These are phyloP conservation scores for Cochlearia excelsa DNA, from an alignment of 345 rosid species.

Conservation along the genomic window DNA sequence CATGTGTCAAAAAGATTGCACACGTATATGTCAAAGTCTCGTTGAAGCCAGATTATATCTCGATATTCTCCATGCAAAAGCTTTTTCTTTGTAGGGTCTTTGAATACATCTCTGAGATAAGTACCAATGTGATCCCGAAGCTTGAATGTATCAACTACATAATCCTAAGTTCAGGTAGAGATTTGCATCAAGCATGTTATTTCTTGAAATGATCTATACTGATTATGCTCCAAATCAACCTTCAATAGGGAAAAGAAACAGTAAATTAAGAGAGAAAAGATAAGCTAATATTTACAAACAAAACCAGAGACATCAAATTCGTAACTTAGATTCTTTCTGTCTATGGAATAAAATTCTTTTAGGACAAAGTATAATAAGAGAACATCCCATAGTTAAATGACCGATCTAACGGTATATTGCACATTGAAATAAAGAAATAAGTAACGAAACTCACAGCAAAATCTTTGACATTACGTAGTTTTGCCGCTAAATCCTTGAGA, in stretches of 20 bases:
- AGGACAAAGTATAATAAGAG: no score
- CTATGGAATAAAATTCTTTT: no score
- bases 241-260: constrained; percentile 30
- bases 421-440: background rate
- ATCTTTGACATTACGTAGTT: constrained; percentile 54
- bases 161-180: constrained; percentile 90
- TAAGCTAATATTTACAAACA: no score
- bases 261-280: no score
- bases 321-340: no score
- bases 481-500: constrained; percentile 70
- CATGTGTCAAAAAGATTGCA: constrained; percentile 98
- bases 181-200: constrained; percentile 96
- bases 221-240: constrained; percentile 99
- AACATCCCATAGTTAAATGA: no score
- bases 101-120: constrained; percentile 77
- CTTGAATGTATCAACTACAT: constrained; percentile 77
- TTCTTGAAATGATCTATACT: constrained; percentile 93
- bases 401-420: constrained; percentile 9
- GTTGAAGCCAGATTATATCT: constrained; percentile 92
- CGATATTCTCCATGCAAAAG: constrained; percentile 98
- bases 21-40: constrained; percentile 91
- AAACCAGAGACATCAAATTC: no score
- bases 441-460: constrained; percentile 62
- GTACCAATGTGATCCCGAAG: constrained; percentile 83
- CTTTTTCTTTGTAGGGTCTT: constrained; percentile 88